Percentiles rank a stretch among this genome's conserved stretches.
Conservation (phyloP, 1,284 basidiomycete genomes). For the Trichosporon sp. region DNA sequence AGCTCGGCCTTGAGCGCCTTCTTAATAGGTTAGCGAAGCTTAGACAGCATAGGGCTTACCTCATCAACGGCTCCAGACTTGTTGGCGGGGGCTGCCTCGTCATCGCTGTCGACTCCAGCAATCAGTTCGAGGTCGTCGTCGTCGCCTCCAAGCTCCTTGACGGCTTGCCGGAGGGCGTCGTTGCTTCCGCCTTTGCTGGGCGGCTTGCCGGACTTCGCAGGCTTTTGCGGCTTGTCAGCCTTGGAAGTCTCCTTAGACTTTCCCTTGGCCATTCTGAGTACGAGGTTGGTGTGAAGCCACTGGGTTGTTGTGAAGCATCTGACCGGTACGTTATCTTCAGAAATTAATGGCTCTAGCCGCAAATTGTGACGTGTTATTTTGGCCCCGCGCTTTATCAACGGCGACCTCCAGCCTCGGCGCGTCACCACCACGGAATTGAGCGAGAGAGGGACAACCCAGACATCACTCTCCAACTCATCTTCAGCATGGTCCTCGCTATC, state of each 20-base stretch:
- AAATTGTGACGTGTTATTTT: conserved; percentile 6
- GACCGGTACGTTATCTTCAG: conserved; percentile 1
- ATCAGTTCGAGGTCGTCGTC: conserved; percentile 55
- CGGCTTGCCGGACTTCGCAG: not conserved
- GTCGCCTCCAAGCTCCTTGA: conserved; percentile 56
- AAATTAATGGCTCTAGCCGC: not conserved
- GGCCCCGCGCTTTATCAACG: not conserved
- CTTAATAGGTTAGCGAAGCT: conserved; percentile 23
- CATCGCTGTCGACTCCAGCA: conserved; percentile 51
- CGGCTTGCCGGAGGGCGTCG: conserved; percentile 45
- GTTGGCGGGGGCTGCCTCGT: conserved; percentile 23
- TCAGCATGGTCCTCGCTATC: conserved; percentile 33
- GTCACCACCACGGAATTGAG: conserved; percentile 2
- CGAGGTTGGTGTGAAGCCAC: not conserved
- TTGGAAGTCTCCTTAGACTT: conserved; percentile 9
- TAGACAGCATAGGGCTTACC: conserved; percentile 21
- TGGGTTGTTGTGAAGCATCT: conserved; percentile 3
- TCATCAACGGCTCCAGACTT: conserved; percentile 32
- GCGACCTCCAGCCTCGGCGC: not conserved
- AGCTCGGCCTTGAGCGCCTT: conserved; percentile 57
- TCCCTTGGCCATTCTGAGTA: conserved; percentile 16
- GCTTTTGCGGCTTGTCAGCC: conserved; percentile 2
- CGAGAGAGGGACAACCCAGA: not conserved
- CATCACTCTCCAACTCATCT: not conserved
- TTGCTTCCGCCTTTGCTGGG: conserved; percentile 16